Evolutionary conservation across 2,329 filamentous ascomycete species (phyloP), one percentile per base, ranked within the genome.

Genomic region (Xylaria sp.): DNA sequence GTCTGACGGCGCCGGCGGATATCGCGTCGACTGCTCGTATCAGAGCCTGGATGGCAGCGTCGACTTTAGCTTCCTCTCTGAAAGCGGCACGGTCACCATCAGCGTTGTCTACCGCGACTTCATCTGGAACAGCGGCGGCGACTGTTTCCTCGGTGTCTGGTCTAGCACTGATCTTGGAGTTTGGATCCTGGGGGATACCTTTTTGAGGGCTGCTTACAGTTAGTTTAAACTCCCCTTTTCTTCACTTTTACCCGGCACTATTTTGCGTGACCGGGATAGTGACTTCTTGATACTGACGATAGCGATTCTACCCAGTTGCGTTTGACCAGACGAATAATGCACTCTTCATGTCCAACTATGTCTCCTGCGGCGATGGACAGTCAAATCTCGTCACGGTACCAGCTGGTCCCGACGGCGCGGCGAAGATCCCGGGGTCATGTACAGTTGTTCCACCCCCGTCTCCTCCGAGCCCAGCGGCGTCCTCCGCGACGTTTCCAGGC

Each of bases 1-100:
- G 37, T 76, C 80, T 20, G 81, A 83, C 61, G 78, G 78, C 8
- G 73, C 81, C 9, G 84, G 84, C 34, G 83, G 82, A 63, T 88
- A 82, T 73, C 77, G 75, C 39, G 82, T 86, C 1, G 77, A 81
- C 31, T 88, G 86, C 76, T 67, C 73, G 1, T 73, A 81, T 44
- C 80, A 81, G 9, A 61, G 79, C 3, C 50, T 76, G 4, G 69
- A 73, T 1, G 84, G 82, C 13, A 82, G 80, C 12, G 78, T 88
- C 61, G 81, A 85, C 72, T 88, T 89, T 67, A 80, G 79, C 46
- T 87, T 88, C 48, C 48, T 69, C 7, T 46, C 64, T 7, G 72
- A 65, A 2, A 56, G 55, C 0, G 60, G 50, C 3, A 54, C 65
- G 6, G 78, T 88, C 34, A 74, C 67, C 1, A 76, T 79, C 56